Evolutionary conservation across 2,329 filamentous ascomycete species (phyloP), one percentile per base, ranked within the genome.

Genomic region (Trichoderma gracile): DNA sequence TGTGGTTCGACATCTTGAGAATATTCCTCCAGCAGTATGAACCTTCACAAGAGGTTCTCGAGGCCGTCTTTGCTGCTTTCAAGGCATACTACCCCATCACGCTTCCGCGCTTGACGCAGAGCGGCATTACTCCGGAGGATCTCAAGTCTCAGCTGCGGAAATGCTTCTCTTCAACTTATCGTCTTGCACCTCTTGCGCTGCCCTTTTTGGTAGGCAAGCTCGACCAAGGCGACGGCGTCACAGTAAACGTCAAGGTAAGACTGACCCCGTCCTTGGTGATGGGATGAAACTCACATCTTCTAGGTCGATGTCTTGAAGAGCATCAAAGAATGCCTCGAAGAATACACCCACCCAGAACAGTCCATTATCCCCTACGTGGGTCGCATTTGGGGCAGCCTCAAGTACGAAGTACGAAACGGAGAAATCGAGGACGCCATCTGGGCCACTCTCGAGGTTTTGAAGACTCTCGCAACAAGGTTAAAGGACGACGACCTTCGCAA

Each of bases 31-130:
- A 76, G 2, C 85, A 82, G 58, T 74, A 76, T 0, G 42, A 49
- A 12, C 76, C 80, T 0, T 79, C 82, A 0, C 67, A 78, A 5
- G 80, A 82, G 9, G 74, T 84, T 2, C 75, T 80, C 9, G 79
- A 80, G 38, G 79, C 82, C 63, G 77, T 84, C 2, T 87, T 86
- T 71, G 80, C 80, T 62, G 74, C 80, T 1, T 86, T 85, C 72
- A 86, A 85, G 15, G 82, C 82, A 33, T 87, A 87, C 71, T 87
- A 86, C 67, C 85, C 85, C 17, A 87, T 87, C 63, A 85, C 84
- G 0, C 74, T 87, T 49, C 77, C 77, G 15, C 78, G 84, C 30
- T 79, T 79, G 62, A 80, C 84, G 0, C 79, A 81, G 25, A 81
- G 80, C 40, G 78, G 79, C 6, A 79, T 86, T 45, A 86, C 84